Evolutionary conservation across 2,329 filamentous ascomycete genomes (phyloP), one percentile per base, ranked within the genome.

Genomic region (Alternaria infectoria): DNA sequence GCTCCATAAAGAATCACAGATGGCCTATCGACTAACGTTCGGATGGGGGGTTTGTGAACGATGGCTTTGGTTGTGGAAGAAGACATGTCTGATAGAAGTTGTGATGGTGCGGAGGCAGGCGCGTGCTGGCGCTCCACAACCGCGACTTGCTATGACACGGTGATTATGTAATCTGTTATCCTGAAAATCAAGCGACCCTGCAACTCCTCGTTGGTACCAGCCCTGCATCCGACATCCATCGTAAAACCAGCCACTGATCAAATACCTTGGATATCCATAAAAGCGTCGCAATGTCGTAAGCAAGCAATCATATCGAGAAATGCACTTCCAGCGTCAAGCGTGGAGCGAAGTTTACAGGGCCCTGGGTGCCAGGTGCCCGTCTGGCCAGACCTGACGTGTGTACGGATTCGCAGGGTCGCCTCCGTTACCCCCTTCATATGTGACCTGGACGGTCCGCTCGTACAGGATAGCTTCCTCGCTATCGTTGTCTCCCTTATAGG

Each of bases 1-100:
- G 82, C 84, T 19, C 88, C 88, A 1, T 87, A 87, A 12, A 90
- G 83, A 71, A 90, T 89, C 57, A 90, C 67, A 13, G 83, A 79
- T 13, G 72, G 71, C 7, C 46, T 66, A n/a, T 64, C 50, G 28
- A 77, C 52, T 11, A 45, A 54, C 23, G 65, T 59, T 30, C 66
- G 57, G 13, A 44, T 43, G 11, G 74, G 73, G 44, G 76, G 70
- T 52, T 69, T 70, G 65, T 74, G 54, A 30, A 75, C 45, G n/a
- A 61, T 52, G 11, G 67, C 65, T 62, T 69, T 65, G 8, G 68
- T 57, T 12, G 59, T 4, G 6, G 11, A 15, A 11, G 60, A 7
- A 17, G 68, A 58, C 70, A 74, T 73, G 15, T 30, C 54, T 46
- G 28, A 21, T 28, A 21, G 26, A 25, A 23, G 28, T 28, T 23